phyloP scores from a whole-genome alignment of 1,139 yeast species.

The Meyerozyma carpophila region DNA sequence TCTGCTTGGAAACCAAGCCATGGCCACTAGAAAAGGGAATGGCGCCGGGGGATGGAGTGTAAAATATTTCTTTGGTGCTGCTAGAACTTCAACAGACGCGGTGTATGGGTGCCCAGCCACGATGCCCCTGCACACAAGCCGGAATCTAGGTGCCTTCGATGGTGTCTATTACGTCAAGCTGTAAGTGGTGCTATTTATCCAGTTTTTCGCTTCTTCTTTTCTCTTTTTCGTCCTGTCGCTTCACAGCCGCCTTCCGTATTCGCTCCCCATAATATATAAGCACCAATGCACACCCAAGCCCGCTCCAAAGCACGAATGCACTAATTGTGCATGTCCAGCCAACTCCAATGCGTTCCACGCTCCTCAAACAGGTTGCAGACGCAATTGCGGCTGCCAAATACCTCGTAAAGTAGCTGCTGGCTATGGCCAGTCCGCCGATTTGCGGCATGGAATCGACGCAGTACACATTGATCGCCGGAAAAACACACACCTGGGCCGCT shows the following conservation, averaged over 20 bases:
- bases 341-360: conserved; percentile 38
- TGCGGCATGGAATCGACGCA: conserved; percentile 54
- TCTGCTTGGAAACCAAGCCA: neutral
- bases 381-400: conserved; percentile 47
- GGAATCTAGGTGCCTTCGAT: too few relatives aligned
- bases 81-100: neutral
- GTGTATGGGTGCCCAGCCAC: neutral
- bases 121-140: too few relatives aligned
- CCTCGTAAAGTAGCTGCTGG: conserved; percentile 45
- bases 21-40: neutral
- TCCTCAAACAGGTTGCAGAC: conserved; percentile 40
- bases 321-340: conserved; percentile 49
- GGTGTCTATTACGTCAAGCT: too few relatives aligned
- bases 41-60: neutral
- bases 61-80: neutral
- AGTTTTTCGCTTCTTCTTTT: too few relatives aligned
- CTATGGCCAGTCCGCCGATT: conserved; percentile 48
- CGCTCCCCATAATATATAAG: conserved; percentile 19
- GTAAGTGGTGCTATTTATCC: too few relatives aligned
- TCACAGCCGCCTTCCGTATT: conserved; percentile 8
- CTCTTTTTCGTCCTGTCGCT: neutral
- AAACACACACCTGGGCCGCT: conserved; percentile 43
- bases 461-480: conserved; percentile 49
- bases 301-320: conserved; percentile 26
- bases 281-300: conserved; percentile 15